Evolutionary conservation across 352 stramenopile genomes (phyloP).

Genomic region (Pythium aristosporum): DNA sequence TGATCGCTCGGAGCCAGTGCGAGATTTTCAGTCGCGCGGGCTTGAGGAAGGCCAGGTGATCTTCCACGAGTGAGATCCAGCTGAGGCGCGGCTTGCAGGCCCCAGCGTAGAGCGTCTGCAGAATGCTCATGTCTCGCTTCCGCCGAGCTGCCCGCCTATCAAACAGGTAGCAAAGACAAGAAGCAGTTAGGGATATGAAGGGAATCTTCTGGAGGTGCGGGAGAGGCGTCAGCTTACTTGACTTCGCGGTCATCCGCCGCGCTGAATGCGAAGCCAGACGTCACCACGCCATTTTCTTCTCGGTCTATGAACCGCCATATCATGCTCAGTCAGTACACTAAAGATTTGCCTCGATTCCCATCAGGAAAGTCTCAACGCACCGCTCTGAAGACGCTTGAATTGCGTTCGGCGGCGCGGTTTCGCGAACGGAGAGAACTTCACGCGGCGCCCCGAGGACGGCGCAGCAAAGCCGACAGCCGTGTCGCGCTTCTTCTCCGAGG

Average conservation of each 20-base stretch:
- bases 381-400: constrained; percentile 14
- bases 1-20: constrained; percentile 21
- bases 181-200: background rate
- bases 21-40: constrained; percentile 7
- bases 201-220: background rate
- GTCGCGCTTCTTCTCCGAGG: constrained; percentile 23
- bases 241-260: constrained; percentile 12
- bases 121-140: constrained; percentile 20
- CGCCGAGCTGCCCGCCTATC: constrained; percentile 17
- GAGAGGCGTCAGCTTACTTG: constrained; percentile 3
- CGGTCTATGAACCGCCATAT: constrained; percentile 1
- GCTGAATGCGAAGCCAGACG: constrained; percentile 22
- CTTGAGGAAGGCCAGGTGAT: constrained; percentile 24
- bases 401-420: constrained; percentile 33
- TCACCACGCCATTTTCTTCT: constrained; percentile 14
- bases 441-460: constrained; percentile 36
- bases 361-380: background rate
- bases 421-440: constrained; percentile 80
- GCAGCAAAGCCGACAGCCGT: constrained; percentile 29
- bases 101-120: constrained; percentile 25
- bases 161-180: background rate
- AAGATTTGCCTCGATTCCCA: background rate
- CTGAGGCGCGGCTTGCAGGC: constrained; percentile 20
- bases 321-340: background rate
- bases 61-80: constrained; percentile 24